Base-by-base conservation (phyloP, 176 grass and related monocot genomes). In the Eragrostis curvula region DNA sequence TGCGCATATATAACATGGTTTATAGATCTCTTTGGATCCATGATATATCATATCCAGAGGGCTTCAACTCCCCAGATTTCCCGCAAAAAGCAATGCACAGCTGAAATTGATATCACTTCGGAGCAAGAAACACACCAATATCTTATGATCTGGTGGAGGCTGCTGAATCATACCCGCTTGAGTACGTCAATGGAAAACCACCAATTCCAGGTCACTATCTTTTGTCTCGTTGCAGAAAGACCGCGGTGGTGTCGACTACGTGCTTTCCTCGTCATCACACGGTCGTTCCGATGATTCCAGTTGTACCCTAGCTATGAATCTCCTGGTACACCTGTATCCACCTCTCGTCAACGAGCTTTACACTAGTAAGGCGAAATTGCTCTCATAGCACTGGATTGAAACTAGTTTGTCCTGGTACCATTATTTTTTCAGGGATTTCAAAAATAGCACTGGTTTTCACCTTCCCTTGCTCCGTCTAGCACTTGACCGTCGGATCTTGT, bases 211-310 rank as follows among this genome's bases (percentile, higher is more conserved):
- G 21, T 66, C 75, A 20, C 21, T 56, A 51, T 66, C 42, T 82
- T n/a, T 82, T 50, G 43, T 47, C 32, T 44, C 49, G 13, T 55
- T 24, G 47, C 29, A 18, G 47, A 53, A 74, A 79, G 62, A 48
- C 61, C 27, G 32, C 10, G 47, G 58, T 14, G 58, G 24, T 61
- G 46, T 50, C 62, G 77, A 66, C 27, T 72, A 43, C n/a, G 45
- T 78, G 72, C 75, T 72, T 65, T 32, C 66, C 44, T 85, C 83
- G 25, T 71, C 83, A 41, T 42, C 75, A 25, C 67, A 55, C 45
- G 75, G 36, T 64, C 68, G 51, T 71, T 85, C 67, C 18, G 48
- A 66, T 80, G 57, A 64, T 80, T 86, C 68, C 84, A 66, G 76
- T 56, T 86, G 68, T 80, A 25, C 68, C 45, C 36, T n/a, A 52